Evolutionary conservation across 108 stramenopile genomes (phyloP), one percentile per base, ranked within the genome.

Genomic region (Nitzschia inconspicua): DNA sequence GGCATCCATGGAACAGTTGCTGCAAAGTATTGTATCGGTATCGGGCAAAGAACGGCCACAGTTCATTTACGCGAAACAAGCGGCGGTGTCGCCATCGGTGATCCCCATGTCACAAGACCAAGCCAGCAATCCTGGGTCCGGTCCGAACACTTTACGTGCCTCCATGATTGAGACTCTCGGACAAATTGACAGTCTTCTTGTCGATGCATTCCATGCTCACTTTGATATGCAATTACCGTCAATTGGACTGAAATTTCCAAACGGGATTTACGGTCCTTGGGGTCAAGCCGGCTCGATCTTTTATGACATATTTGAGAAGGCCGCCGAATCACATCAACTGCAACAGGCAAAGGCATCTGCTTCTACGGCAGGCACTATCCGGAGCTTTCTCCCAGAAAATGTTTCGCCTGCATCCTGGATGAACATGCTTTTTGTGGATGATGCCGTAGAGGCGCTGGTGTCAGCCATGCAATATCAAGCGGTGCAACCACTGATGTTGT

Each of bases 1-100:
- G 51, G 70, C 60, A 9, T 72, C 81, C 31, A 88, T 86, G 83
- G 90, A 91, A 63, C 90, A 91, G 35, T 43, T 91, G 3, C 49
- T 66, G 48, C 46, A 47, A 29, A 57, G 57, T 8, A 27, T 77
- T 18, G 57, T 40, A 5, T 4, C 19, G 22, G 53, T 42, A 11
- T n/a, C 60, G 8, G 60, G n/a, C 5, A 41, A 59, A 2, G 32
- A 53, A 28, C 63, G 65, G 37, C 73, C 73, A 10, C 71, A 82
- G 2, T 32, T 77, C 24, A 19, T 63, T 37, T 69, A 66, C 72
- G 57, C 67, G 43, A 53, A 66, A 10, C 11, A 73, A 57, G 5
- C 35, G 35, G 24, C 31, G n/a, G n/a, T n/a, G n/a, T n/a, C n/a
- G n/a, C n/a, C n/a, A n/a, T n/a, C n/a, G n/a, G n/a, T n/a, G n/a